These are phyloP conservation scores for Ruellia speciosa DNA, from an alignment of 305 asterid genomes.

Conservation along the genomic window DNA sequence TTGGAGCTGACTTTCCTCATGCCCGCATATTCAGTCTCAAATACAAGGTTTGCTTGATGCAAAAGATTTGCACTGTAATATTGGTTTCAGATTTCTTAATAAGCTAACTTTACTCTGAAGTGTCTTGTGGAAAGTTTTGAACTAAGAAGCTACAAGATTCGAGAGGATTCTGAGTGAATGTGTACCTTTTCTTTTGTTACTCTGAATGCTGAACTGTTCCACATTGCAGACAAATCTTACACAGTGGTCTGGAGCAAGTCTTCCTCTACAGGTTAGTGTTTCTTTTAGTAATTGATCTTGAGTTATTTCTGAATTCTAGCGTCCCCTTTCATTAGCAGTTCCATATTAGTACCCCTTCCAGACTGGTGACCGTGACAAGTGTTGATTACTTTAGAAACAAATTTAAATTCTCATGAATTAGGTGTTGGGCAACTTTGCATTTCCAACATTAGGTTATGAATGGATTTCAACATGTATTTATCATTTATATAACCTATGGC, in stretches of 20 bases:
- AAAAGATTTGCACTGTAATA: background rate
- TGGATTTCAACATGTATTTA: too few species aligned
- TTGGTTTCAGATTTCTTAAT: conserved; percentile 14
- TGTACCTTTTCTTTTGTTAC: conserved; percentile 16
- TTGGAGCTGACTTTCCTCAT: conserved; percentile 81
- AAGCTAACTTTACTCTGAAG: conserved; percentile 1
- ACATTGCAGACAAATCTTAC: conserved; percentile 88
- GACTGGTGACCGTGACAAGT: background rate
- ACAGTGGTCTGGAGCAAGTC: conserved; percentile 98
- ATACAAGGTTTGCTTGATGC: conserved; percentile 60
- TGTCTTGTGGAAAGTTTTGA: conserved; percentile 8
- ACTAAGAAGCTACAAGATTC: conserved; percentile 3
- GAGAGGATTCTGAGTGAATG: background rate
- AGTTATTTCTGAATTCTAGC: too few species aligned
- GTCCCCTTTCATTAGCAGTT: too few species aligned
- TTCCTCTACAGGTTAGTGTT: conserved; percentile 85
- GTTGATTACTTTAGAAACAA: too few species aligned
- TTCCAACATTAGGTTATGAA: too few species aligned
- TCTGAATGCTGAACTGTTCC: conserved; percentile 16
- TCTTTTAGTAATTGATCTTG: background rate
- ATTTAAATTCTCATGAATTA: background rate
- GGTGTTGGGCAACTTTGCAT: too few species aligned
- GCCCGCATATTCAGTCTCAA: conserved; percentile 91
- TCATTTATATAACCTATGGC: background rate
- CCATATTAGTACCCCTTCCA: too few species aligned